These are phyloP conservation scores for Panellus pusillus DNA, from an alignment of 768 basidiomycete genomes.

Conservation along the genomic window DNA sequence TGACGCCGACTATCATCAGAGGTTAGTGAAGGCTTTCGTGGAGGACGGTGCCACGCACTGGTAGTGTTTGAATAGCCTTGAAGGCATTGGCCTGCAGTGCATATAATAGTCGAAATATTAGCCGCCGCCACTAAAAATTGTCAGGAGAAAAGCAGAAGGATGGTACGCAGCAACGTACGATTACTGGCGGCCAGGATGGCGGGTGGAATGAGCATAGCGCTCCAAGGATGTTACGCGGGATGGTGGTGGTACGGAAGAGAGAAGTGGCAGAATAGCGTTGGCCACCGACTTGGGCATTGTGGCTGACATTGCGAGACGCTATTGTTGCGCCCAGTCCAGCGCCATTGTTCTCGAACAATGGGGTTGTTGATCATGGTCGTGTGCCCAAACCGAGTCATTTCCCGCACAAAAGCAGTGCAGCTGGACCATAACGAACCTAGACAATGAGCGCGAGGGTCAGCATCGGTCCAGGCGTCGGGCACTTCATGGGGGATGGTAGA, in stretches of 20 bases:
- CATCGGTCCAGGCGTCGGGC: too few species aligned
- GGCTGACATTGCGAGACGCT: constrained; percentile 1
- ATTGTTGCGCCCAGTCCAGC: constrained; percentile 2
- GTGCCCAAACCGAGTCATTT: too few species aligned
- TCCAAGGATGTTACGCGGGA: constrained; percentile 1
- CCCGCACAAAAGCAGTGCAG: too few species aligned
- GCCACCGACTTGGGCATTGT: constrained; percentile 15
- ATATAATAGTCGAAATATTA: constrained; percentile 52
- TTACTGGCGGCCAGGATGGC: constrained; percentile 10
- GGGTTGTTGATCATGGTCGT: neutral
- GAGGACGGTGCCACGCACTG: constrained; percentile 29
- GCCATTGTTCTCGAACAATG: constrained; percentile 18
- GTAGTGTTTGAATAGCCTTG: constrained; percentile 64
- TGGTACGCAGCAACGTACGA: constrained; percentile 1
- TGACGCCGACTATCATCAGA: constrained; percentile 51
- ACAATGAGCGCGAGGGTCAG: too few species aligned
- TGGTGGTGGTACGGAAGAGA: constrained; percentile 18
- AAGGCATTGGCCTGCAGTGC: constrained; percentile 72
- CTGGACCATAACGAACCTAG: too few species aligned
- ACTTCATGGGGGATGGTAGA: too few species aligned
- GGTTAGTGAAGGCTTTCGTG: neutral
- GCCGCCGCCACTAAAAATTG: constrained; percentile 29
- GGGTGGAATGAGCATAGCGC: constrained; percentile 9
- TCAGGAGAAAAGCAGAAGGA: neutral
- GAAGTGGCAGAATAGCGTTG: neutral